These are phyloP conservation scores for Nigrospora sphaerica DNA, from an alignment of 2,329 filamentous ascomycete genomes.

Conservation along the genomic window DNA sequence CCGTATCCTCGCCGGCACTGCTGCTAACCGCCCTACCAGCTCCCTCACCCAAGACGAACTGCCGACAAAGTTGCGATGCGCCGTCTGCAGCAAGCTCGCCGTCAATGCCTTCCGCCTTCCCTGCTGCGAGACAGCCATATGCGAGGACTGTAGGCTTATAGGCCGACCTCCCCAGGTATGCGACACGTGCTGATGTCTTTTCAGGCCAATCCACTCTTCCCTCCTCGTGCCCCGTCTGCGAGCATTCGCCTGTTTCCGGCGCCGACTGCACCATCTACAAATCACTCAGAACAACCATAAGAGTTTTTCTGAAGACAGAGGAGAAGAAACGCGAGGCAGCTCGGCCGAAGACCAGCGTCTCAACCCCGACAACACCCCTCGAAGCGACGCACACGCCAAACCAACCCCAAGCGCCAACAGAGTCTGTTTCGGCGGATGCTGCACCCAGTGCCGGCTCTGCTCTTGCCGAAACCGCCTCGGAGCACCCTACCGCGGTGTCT, in stretches of 20 bases:
- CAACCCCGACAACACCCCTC: constrained; percentile 31
- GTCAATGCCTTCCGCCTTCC: constrained; percentile 86
- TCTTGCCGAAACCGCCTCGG: neutral
- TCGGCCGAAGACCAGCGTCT: constrained; percentile 39
- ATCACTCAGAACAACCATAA: constrained; percentile 83
- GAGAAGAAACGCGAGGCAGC: constrained; percentile 79
- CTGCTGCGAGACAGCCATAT: constrained; percentile 94
- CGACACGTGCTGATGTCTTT: constrained; percentile 8
- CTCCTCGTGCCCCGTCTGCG: constrained; percentile 83
- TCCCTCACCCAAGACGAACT: constrained; percentile 76
- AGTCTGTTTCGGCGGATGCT: constrained; percentile 10
- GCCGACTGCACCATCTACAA: constrained; percentile 88
- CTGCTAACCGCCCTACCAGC: constrained; percentile 33
- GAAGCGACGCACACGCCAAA: constrained; percentile 30
- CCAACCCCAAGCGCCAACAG: constrained; percentile 16
- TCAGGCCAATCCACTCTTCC: constrained; percentile 69
- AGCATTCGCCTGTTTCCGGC: constrained; percentile 79
- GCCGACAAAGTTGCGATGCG: constrained; percentile 93
- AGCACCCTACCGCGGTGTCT: neutral
- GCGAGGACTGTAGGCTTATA: constrained; percentile 67
- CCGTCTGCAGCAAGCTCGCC: constrained; percentile 84
- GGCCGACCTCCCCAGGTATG: neutral
- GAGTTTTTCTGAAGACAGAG: constrained; percentile 82
- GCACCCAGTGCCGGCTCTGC: constrained; percentile 1
- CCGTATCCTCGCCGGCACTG: no score